A percentile compares a stretch with the other conserved stretches of the same genome.
Conservation (phyloP, 2,329 filamentous ascomycete species). For the Mollisia scopiformis region DNA sequence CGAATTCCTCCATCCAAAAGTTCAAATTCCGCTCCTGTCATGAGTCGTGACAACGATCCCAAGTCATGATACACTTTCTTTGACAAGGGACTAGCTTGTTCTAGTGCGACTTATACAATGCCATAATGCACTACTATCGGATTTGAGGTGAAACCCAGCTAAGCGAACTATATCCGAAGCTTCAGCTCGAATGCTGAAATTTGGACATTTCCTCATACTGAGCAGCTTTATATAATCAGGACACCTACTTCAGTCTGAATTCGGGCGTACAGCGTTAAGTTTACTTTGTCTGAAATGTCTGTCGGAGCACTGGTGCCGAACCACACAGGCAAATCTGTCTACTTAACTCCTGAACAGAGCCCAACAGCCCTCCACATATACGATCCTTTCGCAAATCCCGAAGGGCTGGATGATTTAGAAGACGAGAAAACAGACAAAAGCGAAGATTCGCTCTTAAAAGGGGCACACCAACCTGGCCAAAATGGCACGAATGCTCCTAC, state of each 20-base stretch:
- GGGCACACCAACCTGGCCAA: not conserved
- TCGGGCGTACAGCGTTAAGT: not conserved
- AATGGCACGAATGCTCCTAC: not conserved
- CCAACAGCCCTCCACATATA: not conserved
- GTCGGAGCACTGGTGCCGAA: slow-evolving; percentile 1
- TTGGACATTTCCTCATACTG: not conserved
- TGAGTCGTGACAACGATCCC: not conserved
- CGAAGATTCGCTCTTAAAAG: not conserved
- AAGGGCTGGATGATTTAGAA: not conserved
- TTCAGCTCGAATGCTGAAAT: not conserved
- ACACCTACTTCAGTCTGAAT: not conserved
- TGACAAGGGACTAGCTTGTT: not conserved
- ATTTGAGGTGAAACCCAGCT: not conserved
- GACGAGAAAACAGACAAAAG: not conserved
- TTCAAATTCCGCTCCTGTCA: not conserved
- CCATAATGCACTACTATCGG: not conserved
- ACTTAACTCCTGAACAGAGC: slow-evolving; percentile 4
- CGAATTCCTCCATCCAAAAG: not conserved
- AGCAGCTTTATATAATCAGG: not conserved
- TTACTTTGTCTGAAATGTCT: not conserved
- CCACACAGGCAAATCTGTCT: slow-evolving; percentile 3
- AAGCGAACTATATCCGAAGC: not conserved
- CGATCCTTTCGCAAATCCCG: slow-evolving; percentile 1
- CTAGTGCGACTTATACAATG: not conserved
- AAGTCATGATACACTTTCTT: not conserved